These are phyloP conservation scores for Hymenoscyphus repandus DNA, from an alignment of 2,329 filamentous ascomycete genomes.

Conservation along the genomic window DNA sequence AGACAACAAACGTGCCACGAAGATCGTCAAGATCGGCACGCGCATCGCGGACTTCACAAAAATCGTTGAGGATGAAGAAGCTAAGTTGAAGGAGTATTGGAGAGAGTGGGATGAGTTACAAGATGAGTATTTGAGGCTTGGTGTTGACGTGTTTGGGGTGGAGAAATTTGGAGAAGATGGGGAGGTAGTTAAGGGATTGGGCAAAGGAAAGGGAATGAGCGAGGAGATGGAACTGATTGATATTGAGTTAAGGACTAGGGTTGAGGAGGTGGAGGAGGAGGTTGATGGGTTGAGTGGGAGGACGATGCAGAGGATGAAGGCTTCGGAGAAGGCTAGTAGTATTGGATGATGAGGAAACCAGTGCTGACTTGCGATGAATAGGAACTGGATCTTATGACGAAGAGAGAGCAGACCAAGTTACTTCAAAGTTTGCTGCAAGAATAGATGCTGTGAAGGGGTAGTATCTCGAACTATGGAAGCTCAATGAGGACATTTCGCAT, in stretches of 20 bases:
- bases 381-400: constrained; percentile 2
- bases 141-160: constrained; percentile 13
- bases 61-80: constrained; percentile 19
- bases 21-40: constrained; percentile 21
- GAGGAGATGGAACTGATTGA: constrained; percentile 21
- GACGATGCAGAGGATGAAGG: constrained; percentile 21
- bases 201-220: constrained; percentile 3
- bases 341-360: too few species aligned
- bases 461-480: not conserved
- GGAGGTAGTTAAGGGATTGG: not conserved
- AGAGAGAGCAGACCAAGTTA: constrained; percentile 6
- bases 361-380: not conserved
- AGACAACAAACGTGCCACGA: constrained; percentile 13
- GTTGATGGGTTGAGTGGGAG: constrained; percentile 16
- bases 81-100: constrained; percentile 24
- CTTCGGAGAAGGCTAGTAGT: constrained; percentile 25
- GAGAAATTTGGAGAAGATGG: constrained; percentile 15
- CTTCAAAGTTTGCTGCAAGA: not conserved
- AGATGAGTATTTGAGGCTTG: constrained; percentile 23
- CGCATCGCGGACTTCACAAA: constrained; percentile 19
- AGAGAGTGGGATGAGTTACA: constrained; percentile 26
- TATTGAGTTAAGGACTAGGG: constrained; percentile 14
- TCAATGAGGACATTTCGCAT: not conserved
- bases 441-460: not conserved
- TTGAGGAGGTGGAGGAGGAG: constrained; percentile 20